phyloP scores from a whole-genome alignment of 495 filamentous ascomycete species.

The Trypethelium eluteriae region DNA sequence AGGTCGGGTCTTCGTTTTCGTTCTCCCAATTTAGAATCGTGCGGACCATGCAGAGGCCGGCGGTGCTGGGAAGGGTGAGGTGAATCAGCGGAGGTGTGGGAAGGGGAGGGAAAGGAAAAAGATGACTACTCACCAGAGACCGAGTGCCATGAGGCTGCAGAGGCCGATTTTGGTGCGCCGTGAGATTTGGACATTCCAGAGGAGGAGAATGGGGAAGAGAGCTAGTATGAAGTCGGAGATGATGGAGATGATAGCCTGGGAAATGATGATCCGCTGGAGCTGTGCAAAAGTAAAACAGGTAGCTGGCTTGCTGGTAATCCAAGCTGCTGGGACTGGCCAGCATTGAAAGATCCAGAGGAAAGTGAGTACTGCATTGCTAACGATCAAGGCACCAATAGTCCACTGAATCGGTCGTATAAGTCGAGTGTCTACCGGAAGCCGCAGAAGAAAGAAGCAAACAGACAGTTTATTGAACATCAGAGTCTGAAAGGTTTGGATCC shows the following conservation, averaged over 20 bases:
- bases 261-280: neutral
- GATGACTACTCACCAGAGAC: neutral
- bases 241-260: slow-evolving; percentile 1
- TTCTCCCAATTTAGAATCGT: neutral
- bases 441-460: slow-evolving; percentile 66
- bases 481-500: slow-evolving; percentile 7
- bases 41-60: neutral
- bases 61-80: neutral
- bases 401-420: neutral
- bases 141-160: neutral
- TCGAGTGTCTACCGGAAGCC: slow-evolving; percentile 55
- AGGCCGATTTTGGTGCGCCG: neutral
- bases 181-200: neutral
- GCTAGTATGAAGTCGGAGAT: neutral
- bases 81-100: neutral
- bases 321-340: neutral
- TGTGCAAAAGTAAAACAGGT: neutral
- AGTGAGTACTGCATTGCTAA: neutral
- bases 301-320: neutral
- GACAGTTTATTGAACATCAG: slow-evolving; percentile 56
- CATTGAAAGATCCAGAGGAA: slow-evolving; percentile 8
- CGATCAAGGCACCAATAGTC: neutral
- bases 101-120: neutral
- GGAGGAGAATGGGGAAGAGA: neutral
- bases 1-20: neutral